Evolutionary conservation across 768 basidiomycete genomes (phyloP).

Genomic region (Coprinellus micaceus): DNA sequence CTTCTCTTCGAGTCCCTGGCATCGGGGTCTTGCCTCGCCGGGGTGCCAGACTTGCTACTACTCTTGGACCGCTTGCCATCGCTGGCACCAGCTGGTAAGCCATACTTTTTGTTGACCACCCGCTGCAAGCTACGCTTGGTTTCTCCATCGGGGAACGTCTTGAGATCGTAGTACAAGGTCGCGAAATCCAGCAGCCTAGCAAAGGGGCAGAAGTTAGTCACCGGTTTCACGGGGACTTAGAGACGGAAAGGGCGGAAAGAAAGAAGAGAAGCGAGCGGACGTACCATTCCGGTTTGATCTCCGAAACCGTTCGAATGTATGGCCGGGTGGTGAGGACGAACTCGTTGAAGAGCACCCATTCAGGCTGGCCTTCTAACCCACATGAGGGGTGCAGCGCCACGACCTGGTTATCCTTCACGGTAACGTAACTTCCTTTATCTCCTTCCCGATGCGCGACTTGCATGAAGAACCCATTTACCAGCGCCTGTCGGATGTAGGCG

Average conservation of each 20-base stretch:
- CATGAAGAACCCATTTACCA: slow-evolving; percentile 97
- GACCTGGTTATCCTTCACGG: slow-evolving; percentile 92
- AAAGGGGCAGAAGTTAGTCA: neutral
- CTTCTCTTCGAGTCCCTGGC: slow-evolving; percentile 30
- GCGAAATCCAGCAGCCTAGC: slow-evolving; percentile 40
- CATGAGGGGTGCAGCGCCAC: slow-evolving; percentile 80
- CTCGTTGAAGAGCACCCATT: slow-evolving; percentile 82
- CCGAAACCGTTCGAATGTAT: slow-evolving; percentile 90
- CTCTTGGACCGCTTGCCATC: slow-evolving; percentile 15
- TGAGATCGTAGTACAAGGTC: slow-evolving; percentile 64
- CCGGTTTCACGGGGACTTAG: neutral
- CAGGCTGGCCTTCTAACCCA: slow-evolving; percentile 77
- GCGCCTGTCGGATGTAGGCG: slow-evolving; percentile 70
- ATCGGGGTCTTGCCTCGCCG: slow-evolving; percentile 12
- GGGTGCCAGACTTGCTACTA: slow-evolving; percentile 14
- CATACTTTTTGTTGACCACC: slow-evolving; percentile 48
- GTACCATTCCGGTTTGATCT: slow-evolving; percentile 84
- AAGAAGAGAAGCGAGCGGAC: neutral
- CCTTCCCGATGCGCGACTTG: slow-evolving; percentile 95
- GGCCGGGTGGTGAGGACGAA: slow-evolving; percentile 88
- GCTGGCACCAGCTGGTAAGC: slow-evolving; percentile 30
- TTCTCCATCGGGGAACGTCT: slow-evolving; percentile 63
- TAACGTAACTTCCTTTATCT: slow-evolving; percentile 82
- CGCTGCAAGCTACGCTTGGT: slow-evolving; percentile 63
- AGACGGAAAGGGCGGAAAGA: no score